Evolutionary conservation across 345 rosid species (phyloP), one percentile per base, ranked within the genome.

Genomic region (Lumnitzera racemosa): DNA sequence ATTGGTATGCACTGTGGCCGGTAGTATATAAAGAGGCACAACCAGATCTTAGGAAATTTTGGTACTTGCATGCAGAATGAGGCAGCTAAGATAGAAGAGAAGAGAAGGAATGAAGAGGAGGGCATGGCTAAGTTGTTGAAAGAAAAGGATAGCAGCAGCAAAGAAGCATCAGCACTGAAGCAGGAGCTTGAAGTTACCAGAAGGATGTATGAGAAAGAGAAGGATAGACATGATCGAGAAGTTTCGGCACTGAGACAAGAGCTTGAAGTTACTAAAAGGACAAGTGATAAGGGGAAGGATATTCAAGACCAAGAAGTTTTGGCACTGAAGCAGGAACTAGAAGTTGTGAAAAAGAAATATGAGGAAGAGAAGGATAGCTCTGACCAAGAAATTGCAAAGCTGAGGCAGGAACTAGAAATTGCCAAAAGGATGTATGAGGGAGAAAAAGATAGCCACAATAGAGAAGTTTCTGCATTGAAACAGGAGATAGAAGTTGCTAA

Each of bases 401-500:
- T 69, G 57, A 69, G 63, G 59, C 54, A 63, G 60, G 80, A 80
- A 61, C 52, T 64, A 11, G 64, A 69, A 61, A 49, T 46, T 12
- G 54, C 51, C 12, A 61, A 68, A 51, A 62, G 15, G 36, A 43
- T n/a, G 27, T 14, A 57, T 4, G 63, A 57, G 48, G 11, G 24
- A 16, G 25, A 52, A 52, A 52, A 17, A 9, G 55, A 52, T 17
- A 23, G 25, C 10, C 25, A 58, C 66, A 70, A 63, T 58, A 24
- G 61, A 43, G 80, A 79, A 50, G 52, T 77, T 46, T 61, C 75
- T 3, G 62, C 69, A 11, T 24, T 80, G 67, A 82, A 64, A 63
- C 75, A 69, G 65, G 84, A 84, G 71, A 49, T 87, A 27, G 90
- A 87, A 59, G 54, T 54, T 24, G 68, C 74, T 14, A 76, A 73